phyloP scores from a whole-genome alignment of 108 stramenopile genomes.

The Pseudonitzschia pungens region DNA sequence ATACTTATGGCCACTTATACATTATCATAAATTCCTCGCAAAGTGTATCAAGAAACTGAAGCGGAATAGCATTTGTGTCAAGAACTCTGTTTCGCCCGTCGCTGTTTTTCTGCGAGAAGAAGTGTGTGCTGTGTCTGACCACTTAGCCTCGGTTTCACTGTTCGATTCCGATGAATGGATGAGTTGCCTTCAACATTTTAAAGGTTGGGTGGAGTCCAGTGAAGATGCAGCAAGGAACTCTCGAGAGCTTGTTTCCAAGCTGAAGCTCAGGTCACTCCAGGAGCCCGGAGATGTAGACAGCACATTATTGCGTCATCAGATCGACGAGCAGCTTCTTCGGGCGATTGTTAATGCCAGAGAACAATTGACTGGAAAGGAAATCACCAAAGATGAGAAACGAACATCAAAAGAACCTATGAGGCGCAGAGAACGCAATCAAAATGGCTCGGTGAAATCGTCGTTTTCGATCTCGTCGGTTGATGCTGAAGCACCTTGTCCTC shows the following conservation, averaged over 20 bases:
- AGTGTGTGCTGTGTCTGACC: conserved; percentile 86
- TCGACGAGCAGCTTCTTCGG: conserved; percentile 71
- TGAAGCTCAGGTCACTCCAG: conserved; percentile 50
- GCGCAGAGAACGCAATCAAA: conserved; percentile 17
- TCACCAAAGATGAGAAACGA: conserved; percentile 19
- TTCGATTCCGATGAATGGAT: conserved; percentile 88
- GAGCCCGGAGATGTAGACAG: conserved; percentile 72
- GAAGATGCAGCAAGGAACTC: conserved; percentile 39
- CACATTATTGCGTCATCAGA: conserved; percentile 67
- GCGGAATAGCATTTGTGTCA: conserved; percentile 85
- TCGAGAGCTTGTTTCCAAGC: conserved; percentile 45
- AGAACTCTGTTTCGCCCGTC: conserved; percentile 70
- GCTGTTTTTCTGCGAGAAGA: conserved; percentile 84
- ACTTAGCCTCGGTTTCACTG: conserved; percentile 76
- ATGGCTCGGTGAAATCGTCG: conserved; percentile 1
- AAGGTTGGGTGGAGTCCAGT: conserved; percentile 67
- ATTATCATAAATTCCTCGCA: conserved; percentile 90
- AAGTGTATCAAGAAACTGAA: conserved; percentile 90
- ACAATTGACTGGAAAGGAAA: conserved; percentile 48
- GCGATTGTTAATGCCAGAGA: conserved; percentile 68
- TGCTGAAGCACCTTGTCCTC: conserved; percentile 13
- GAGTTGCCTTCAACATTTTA: conserved; percentile 61
- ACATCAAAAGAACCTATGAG: conserved; percentile 11
- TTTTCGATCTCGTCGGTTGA: conserved; percentile 15
- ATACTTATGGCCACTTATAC: conserved; percentile 90